Conservation (phyloP, 495 filamentous ascomycete genomes). For the Aspergillus sclerotiicarbonarius region DNA sequence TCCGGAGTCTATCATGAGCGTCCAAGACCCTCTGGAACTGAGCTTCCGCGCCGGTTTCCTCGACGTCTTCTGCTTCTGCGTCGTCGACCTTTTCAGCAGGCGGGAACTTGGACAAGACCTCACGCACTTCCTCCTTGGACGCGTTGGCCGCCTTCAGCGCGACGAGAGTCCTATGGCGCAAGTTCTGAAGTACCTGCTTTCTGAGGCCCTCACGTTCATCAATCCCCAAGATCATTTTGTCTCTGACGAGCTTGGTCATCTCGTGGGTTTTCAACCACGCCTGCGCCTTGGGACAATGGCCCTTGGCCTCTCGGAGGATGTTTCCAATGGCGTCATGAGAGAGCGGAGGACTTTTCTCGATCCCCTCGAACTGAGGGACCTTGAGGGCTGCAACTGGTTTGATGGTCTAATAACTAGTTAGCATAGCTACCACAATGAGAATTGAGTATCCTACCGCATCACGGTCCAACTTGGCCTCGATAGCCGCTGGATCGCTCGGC, state of each 20-base stretch:
- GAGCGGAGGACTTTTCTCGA: slow-evolving; percentile 5
- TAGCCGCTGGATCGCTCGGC: neutral
- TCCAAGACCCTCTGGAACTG: slow-evolving; percentile 7
- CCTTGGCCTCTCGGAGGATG: slow-evolving; percentile 61
- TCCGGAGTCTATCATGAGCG: slow-evolving; percentile 12
- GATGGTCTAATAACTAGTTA: neutral
- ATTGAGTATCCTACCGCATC: neutral
- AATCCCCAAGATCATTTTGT: slow-evolving; percentile 5
- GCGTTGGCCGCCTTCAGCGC: slow-evolving; percentile 9
- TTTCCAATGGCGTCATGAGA: slow-evolving; percentile 56
- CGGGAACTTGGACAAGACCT: slow-evolving; percentile 1
- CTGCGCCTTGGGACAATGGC: slow-evolving; percentile 44
- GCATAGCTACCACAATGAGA: neutral
- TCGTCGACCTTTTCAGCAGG: neutral
- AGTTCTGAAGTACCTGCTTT: slow-evolving; percentile 7
- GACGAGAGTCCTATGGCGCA: slow-evolving; percentile 5
- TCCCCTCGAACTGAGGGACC: slow-evolving; percentile 1
- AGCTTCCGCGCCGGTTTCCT: neutral
- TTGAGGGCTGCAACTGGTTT: neutral
- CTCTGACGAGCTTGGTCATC: slow-evolving; percentile 14
- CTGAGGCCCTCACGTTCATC: slow-evolving; percentile 7
- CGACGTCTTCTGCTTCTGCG: neutral
- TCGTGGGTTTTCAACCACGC: slow-evolving; percentile 20
- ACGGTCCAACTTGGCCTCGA: neutral
- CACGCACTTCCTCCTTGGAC: slow-evolving; percentile 7